phyloP scores from a whole-genome alignment of 78 protist genomes.

The Dictyostelium citrinum region DNA sequence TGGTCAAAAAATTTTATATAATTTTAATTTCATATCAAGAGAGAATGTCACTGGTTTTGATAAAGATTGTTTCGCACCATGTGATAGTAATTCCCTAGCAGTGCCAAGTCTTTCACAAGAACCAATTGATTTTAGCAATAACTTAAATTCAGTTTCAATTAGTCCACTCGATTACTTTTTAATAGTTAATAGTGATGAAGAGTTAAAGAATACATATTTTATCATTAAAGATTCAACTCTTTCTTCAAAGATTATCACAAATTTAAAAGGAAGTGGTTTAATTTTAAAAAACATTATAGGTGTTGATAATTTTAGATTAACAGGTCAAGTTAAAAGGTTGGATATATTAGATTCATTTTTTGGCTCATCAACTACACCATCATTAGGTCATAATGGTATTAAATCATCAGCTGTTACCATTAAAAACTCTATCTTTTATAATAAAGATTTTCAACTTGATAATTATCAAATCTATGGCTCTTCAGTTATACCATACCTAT shows the following conservation, averaged over 20 bases:
- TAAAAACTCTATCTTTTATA: no score
- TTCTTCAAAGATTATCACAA: neutral
- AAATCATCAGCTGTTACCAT: neutral
- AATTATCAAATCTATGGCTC: neutral
- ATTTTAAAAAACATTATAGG: neutral
- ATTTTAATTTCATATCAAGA: slow-evolving; percentile 1
- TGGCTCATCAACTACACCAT: neutral
- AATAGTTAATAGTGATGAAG: neutral
- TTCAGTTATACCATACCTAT: neutral
- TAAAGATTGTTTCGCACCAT: neutral
- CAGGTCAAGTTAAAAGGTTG: neutral
- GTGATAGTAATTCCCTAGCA: neutral
- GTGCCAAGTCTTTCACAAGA: neutral
- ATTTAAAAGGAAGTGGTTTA: neutral
- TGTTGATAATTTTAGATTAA: neutral
- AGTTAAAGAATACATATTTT: neutral
- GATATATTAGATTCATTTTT: neutral
- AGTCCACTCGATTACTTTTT: neutral
- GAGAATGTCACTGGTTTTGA: neutral
- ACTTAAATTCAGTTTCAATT: neutral
- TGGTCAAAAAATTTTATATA: neutral
- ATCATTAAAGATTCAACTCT: neutral
- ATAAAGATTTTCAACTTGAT: neutral
- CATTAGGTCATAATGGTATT: neutral
- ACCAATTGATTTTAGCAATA: neutral